phyloP scores from a whole-genome alignment of 2,329 filamentous ascomycete species.

The Thielaviopsis punctulata region DNA sequence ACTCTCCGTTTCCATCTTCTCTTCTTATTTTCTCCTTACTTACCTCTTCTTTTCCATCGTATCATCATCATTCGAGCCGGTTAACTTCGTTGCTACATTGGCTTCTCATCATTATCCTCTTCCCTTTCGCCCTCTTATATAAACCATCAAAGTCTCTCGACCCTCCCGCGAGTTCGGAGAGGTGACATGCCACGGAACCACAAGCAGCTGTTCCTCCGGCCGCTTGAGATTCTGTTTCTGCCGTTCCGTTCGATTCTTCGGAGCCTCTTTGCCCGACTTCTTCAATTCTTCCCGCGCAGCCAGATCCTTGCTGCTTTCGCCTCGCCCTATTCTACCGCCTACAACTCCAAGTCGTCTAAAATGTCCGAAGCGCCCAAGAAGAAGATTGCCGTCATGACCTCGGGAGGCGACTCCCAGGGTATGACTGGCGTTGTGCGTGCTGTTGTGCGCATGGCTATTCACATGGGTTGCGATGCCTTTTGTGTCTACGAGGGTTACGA shows the following conservation, averaged over 20 bases:
- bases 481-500: conserved; percentile 91
- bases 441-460: conserved; percentile 79
- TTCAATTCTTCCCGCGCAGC: conserved; percentile 8
- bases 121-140: neutral
- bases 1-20: neutral
- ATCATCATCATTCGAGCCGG: neutral
- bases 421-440: conserved; percentile 89
- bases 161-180: conserved; percentile 4
- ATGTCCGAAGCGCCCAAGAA: conserved; percentile 32
- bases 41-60: neutral
- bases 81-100: neutral
- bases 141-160: neutral
- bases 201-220: conserved; percentile 16
- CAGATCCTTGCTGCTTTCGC: conserved; percentile 10
- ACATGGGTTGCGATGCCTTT: conserved; percentile 63
- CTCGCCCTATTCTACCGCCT: conserved; percentile 1
- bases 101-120: neutral
- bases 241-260: conserved; percentile 17
- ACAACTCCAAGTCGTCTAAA: conserved; percentile 13
- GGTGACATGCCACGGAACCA: conserved; percentile 11
- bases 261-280: conserved; percentile 9
- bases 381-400: conserved; percentile 83
- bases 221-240: conserved; percentile 17
- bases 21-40: too few species aligned
- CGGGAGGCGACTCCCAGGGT: conserved; percentile 81